Percentiles rank a stretch among this genome's conserved stretches.
phyloP scores from a whole-genome alignment of 1,284 basidiomycete species.

The Papiliotrema terrestris region DNA sequence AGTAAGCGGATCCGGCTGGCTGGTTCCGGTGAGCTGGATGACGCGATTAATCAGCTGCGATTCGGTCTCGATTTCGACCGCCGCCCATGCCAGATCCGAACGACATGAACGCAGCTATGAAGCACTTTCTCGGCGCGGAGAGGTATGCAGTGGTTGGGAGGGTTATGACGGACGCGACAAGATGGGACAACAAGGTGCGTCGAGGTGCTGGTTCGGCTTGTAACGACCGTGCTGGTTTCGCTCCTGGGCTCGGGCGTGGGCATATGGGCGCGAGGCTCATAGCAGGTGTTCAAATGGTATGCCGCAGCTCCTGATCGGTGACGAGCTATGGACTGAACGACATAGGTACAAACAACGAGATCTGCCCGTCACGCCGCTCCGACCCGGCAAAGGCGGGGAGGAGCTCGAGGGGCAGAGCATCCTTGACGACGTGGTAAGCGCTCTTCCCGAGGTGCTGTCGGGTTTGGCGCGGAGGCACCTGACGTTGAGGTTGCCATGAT shows the following conservation, averaged over 20 bases:
- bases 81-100: too few species aligned
- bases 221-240: neutral
- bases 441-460: too few species aligned
- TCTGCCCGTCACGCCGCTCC: slow-evolving; percentile 55
- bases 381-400: slow-evolving; percentile 45
- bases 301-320: too few species aligned
- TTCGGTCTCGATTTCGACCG: neutral
- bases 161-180: slow-evolving; percentile 30
- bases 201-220: too few species aligned
- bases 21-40: neutral
- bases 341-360: slow-evolving; percentile 63
- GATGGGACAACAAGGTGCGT: slow-evolving; percentile 43
- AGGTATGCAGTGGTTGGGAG: slow-evolving; percentile 41
- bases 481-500: too few species aligned
- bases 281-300: slow-evolving; percentile 52
- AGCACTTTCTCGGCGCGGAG: slow-evolving; percentile 36
- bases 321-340: neutral
- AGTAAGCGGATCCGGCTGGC: too few species aligned
- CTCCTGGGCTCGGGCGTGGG: too few species aligned
- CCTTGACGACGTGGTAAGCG: slow-evolving; percentile 30
- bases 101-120: slow-evolving; percentile 23
- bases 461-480: too few species aligned
- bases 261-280: neutral
- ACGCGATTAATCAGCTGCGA: neutral
- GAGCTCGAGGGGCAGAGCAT: slow-evolving; percentile 33